Evolutionary conservation across 1,139 yeast species (phyloP).

Genomic region (Wickerhamiella infanticola): DNA sequence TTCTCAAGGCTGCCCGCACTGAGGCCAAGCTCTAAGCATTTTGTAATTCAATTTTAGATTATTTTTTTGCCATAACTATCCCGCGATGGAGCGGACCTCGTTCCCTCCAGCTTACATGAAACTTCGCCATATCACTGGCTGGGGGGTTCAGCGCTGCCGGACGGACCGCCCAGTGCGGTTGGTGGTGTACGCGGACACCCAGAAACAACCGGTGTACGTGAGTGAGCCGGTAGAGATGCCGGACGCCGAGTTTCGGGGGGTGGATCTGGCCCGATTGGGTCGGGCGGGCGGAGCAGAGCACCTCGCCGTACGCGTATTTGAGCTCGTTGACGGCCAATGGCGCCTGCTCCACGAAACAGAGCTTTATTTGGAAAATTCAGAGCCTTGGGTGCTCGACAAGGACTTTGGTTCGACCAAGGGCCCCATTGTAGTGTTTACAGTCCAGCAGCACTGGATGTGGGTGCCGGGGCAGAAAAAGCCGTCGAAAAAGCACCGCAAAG

Average conservation of each 20-base stretch:
- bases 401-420: conserved; percentile 16
- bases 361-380: neutral
- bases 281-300: neutral
- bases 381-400: conserved; percentile 10
- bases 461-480: conserved; percentile 27
- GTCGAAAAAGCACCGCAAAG: conserved; percentile 6
- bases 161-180: conserved; percentile 2
- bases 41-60: neutral
- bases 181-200: conserved; percentile 21
- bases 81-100: neutral
- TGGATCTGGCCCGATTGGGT: conserved; percentile 14
- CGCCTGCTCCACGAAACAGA: neutral
- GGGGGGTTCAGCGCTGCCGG: neutral
- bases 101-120: neutral
- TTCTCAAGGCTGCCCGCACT: conserved; percentile 47
- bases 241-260: conserved; percentile 25
- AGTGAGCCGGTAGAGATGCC: conserved; percentile 23
- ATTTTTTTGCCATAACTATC: too few species aligned
- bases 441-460: conserved; percentile 23
- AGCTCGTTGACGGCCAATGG: neutral
- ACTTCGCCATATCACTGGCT: conserved; percentile 3
- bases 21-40: conserved; percentile 31
- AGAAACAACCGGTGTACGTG: conserved; percentile 26
- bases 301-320: neutral
- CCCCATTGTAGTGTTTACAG: conserved; percentile 13